Base-by-base conservation (phyloP, 805 yeast species). In the Ogataea wickerhamii region DNA sequence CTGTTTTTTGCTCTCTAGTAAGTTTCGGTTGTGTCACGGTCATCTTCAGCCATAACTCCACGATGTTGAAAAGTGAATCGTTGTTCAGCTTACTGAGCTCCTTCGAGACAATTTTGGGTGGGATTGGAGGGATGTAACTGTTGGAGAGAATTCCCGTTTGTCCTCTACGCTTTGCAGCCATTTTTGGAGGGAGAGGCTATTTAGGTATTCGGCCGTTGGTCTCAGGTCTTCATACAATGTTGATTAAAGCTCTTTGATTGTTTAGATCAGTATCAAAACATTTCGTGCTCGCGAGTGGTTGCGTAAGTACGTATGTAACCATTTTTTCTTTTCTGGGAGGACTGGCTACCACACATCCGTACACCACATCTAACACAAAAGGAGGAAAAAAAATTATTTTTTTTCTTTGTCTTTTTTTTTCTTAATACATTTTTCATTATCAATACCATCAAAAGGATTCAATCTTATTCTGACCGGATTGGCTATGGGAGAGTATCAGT, bases 71-170 rank as follows among this genome's bases (percentile, higher is more conserved):
- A 12, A 59, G 47, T 0, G 68, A 60, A 18, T 53, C 59, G 3
- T 54, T 36, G 17, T 51, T 48, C 13, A 64, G 44, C 26, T 48
- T 53, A 3, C 45, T 27, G 10, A 64, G 40, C 33, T 60, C 56
- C 28, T 52, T 54, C 4, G 59, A 44, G 1, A 53, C 43, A 8
- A 37, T 31, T 18, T 34, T 31, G 8, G 61, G 52, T 3, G 53
- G 22, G 2, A 54, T 17, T 4, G 58, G 60, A 4, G 67, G 66
- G 2, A 61, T 50, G 34, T 62, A 63, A 2, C 55, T 47, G 43
- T 64, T 63, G 4, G 67, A 58, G 1, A 64, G 46, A 10, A 62
- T 56, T 4, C 66, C 66, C 16, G 60, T 43, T 28, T 18, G 20
- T 18, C 22, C 25, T 12, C 12, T 22, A n/a, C n/a, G n/a, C n/a